Base-by-base conservation (phyloP, 2,329 filamentous ascomycete genomes). In the Fusarium aywerte region DNA sequence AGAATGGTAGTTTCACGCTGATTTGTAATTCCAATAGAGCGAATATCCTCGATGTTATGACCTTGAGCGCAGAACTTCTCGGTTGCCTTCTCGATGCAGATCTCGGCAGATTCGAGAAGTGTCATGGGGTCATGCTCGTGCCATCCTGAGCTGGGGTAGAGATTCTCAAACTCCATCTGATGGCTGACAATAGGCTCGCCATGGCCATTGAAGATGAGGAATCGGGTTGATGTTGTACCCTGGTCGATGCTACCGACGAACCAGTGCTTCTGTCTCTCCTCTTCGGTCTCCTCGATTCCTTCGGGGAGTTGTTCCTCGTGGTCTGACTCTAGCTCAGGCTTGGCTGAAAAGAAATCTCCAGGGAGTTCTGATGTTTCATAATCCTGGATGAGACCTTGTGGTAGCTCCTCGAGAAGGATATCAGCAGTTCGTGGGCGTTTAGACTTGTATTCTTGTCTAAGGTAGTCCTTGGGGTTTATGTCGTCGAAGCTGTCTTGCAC, bases 171-270 rank as follows among this genome's bases (percentile, higher is more conserved):
- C 77, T 96, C 92, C 68, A 94, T 89, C 80, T 97, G 93, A 76
- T 97, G 92, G 71, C 89, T 90, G 35, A 91, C 92, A 42, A 96
- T 86, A 5, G 92, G 91, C 60, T 91, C 88, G 55, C 93, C 93
- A 39, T 86, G 81, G 67, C 88, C 88, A 79, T 97, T 89, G 81
- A 97, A 97, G 75, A 97, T 94, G 71, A 97, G 86, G 80, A 97
- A 97, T 35, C 93, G 87, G 32, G 93, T 92, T 60, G 91, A 95
- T 31, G 93, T 97, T 13, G 93, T 97, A 59, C 93, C 93, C 75
- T 96, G 92, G 76, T 97, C 93, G 76, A 97, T 94, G 71, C 91
- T 92, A 62, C 93, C 93, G 62, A 97, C 90, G 74, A 92, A 97
- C 80, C 87, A 87, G 57, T 89, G 71, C 45, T 74, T 65, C 44